phyloP scores from a whole-genome alignment of 1,284 basidiomycete species.

The Pisolithus thermaeus region DNA sequence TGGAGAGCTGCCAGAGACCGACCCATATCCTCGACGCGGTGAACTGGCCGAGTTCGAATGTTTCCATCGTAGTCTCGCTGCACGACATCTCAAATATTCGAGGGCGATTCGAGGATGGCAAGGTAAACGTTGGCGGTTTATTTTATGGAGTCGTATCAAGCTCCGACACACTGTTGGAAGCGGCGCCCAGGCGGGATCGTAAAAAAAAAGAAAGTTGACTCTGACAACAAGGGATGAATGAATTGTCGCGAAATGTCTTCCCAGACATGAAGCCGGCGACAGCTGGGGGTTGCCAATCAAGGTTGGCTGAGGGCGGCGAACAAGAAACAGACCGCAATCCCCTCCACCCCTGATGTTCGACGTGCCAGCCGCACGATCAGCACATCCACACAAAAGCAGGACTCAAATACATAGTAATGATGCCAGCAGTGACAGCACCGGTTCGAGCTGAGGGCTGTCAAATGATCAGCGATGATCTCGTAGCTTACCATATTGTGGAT shows the following conservation, averaged over 20 bases:
- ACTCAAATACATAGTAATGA: not conserved
- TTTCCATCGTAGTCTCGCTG: constrained; percentile 32
- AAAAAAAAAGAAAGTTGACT: not conserved
- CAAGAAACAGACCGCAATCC: constrained; percentile 6
- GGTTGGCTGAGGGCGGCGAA: constrained; percentile 12
- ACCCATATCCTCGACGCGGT: constrained; percentile 63
- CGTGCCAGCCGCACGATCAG: not conserved
- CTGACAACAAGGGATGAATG: not conserved
- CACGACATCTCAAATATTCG: not conserved
- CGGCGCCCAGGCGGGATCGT: too few relatives aligned
- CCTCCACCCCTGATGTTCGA: not conserved
- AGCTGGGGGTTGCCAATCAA: not conserved
- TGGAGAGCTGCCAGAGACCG: constrained; percentile 79
- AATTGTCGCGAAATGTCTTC: not conserved
- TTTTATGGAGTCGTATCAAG: constrained; percentile 26
- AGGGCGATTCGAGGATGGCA: not conserved
- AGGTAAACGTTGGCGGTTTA: constrained; percentile 4
- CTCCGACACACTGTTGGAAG: constrained; percentile 21
- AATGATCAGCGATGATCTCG: not conserved
- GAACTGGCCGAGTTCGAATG: constrained; percentile 56
- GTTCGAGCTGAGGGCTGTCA: not conserved
- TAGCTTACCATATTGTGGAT: not conserved
- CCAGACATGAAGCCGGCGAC: not conserved
- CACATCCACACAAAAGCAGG: not conserved
- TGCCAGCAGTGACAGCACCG: not conserved